phyloP scores from a whole-genome alignment of 2,329 filamentous ascomycete species.

The Colletotrichum sp. region DNA sequence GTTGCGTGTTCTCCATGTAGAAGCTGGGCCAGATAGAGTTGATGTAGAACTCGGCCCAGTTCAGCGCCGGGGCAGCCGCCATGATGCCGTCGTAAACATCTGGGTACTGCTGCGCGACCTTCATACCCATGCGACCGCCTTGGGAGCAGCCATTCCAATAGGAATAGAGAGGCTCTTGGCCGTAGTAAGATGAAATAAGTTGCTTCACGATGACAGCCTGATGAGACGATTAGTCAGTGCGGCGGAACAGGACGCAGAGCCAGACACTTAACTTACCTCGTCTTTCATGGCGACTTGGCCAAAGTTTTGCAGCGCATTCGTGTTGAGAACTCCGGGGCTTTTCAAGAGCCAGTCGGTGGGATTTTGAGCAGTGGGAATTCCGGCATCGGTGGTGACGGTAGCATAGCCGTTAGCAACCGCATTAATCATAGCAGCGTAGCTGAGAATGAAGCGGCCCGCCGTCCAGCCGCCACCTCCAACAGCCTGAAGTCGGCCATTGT shows the following conservation, averaged over 20 bases:
- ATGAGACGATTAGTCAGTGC: not conserved
- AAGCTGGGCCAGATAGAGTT: not conserved
- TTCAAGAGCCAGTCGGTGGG: not conserved
- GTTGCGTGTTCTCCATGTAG: not conserved
- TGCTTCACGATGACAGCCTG: not conserved
- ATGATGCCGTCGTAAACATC: slow-evolving; percentile 53
- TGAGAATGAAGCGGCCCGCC: not conserved
- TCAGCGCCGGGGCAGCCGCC: not conserved
- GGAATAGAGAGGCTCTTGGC: slow-evolving; percentile 22
- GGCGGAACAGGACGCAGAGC: not conserved
- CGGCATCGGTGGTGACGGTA: not conserved
- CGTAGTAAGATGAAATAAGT: not conserved
- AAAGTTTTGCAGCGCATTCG: not conserved
- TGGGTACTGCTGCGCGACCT: slow-evolving; percentile 49
- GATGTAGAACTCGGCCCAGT: slow-evolving; percentile 17
- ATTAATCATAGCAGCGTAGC: not conserved
- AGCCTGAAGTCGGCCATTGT: slow-evolving; percentile 18
- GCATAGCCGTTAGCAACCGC: not conserved
- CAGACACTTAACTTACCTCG: not conserved
- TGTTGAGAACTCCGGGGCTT: not conserved
- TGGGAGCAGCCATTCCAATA: slow-evolving; percentile 58
- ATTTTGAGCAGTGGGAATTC: not conserved
- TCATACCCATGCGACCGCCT: slow-evolving; percentile 55
- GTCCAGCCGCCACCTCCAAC: slow-evolving; percentile 23
- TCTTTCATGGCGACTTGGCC: not conserved